These are phyloP conservation scores for Royoungia palumana DNA, from an alignment of 768 basidiomycete species.

Conservation along the genomic window DNA sequence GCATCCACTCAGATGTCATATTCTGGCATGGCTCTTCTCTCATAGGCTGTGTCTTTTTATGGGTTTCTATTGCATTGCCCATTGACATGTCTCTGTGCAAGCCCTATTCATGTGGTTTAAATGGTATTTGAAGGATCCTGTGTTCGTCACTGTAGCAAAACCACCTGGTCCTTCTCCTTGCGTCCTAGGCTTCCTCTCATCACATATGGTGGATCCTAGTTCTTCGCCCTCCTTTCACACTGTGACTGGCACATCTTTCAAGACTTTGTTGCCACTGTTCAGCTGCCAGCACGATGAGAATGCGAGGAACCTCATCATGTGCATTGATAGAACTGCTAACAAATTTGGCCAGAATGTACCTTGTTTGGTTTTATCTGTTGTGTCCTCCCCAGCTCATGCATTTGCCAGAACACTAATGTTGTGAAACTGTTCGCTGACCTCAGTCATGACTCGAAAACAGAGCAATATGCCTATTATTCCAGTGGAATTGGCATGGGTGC, in stretches of 20 bases:
- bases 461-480: conserved; percentile 35
- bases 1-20: too few relatives aligned
- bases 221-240: background rate
- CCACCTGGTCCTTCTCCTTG: background rate
- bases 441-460: conserved; percentile 11
- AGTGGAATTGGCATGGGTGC: conserved; percentile 39
- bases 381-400: background rate
- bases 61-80: too few relatives aligned
- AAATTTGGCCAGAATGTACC: conserved; percentile 19
- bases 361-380: background rate
- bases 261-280: conserved; percentile 5
- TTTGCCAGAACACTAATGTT: conserved; percentile 35
- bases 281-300: conserved; percentile 5
- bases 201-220: background rate
- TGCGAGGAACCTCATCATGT: conserved; percentile 22
- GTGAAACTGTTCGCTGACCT: conserved; percentile 33
- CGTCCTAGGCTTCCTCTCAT: background rate
- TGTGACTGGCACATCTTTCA: background rate
- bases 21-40: too few relatives aligned
- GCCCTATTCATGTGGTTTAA: too few relatives aligned
- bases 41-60: too few relatives aligned
- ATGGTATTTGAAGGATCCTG: too few relatives aligned
- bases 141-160: too few relatives aligned
- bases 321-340: conserved; percentile 25
- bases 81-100: too few relatives aligned